Evolutionary conservation across 768 basidiomycete species (phyloP), one percentile per base, ranked within the genome.

Genomic region (Tylopilus balloui): DNA sequence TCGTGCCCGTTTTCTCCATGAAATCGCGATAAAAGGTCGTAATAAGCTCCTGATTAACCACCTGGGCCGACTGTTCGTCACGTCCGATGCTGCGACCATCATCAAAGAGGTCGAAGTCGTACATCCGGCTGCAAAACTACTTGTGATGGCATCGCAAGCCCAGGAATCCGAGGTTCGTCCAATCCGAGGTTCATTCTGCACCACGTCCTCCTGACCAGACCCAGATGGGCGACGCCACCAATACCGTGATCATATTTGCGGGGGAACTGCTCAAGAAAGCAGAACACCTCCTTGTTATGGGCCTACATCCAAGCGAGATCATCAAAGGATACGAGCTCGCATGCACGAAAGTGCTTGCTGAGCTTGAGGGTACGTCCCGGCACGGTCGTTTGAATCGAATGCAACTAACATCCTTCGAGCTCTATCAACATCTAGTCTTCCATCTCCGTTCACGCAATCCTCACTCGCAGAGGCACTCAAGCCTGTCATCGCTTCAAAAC

Each of bases 11-110:
- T 31, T 17, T 9, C n/a, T 3, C 20, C 21, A 23, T 42, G 55
- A 47, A 55, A 52, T 50, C 28, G 50, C 25, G 27, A 47, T 46
- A 19, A 39, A 61, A 92, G 95, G 95, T 41, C 81, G 95, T 45
- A 99, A 97, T 71, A 99, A 99, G 70, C 83, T 99, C 47, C 73
- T 99, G 67, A 95, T 99, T 72, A 99, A 99, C 69, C 95, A 98
- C 70, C 77, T 99, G 29, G 93, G 93, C 47, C 79, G 84, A 68
- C 78, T 97, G 32, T 98, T 98, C 70, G 94, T 98, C 52, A 99
- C 96, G 28, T 95, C 92, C 40, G 95, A 99, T 80, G 95, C 96
- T 10, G 96, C 96, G 12, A 98, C 95, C 50, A 98, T 99, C 70
- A 92, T 99, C 62, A 80, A 87, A 56, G 96, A 99, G 73, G 84